These are phyloP conservation scores for Penicillium coffeae DNA, from an alignment of 495 filamentous ascomycete genomes.

Conservation along the genomic window DNA sequence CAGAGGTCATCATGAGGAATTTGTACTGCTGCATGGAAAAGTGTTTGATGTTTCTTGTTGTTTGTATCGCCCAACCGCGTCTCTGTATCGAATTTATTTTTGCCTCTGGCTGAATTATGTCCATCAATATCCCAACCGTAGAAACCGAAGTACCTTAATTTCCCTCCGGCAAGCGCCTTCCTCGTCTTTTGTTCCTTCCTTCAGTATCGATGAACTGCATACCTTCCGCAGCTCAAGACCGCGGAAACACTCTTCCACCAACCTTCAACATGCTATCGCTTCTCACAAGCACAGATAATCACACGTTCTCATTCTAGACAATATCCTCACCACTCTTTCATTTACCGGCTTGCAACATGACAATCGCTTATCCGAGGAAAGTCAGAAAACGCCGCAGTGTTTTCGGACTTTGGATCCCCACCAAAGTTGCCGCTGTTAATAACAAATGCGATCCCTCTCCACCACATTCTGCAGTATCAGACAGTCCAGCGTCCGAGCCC, in stretches of 20 bases:
- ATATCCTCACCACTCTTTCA: background rate
- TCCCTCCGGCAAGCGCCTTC: too few relatives aligned
- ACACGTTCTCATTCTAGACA: slow-evolving; percentile 2
- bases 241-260: too few relatives aligned
- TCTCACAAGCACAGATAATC: background rate
- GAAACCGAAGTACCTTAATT: too few relatives aligned
- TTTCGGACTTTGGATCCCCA: slow-evolving; percentile 20
- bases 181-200: too few relatives aligned
- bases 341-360: slow-evolving; percentile 14
- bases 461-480: slow-evolving; percentile 25
- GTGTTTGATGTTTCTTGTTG: slow-evolving; percentile 17
- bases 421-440: slow-evolving; percentile 10
- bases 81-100: slow-evolving; percentile 9
- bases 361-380: slow-evolving; percentile 9
- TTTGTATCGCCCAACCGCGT: too few relatives aligned
- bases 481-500: slow-evolving; percentile 21
- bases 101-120: background rate
- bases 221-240: too few relatives aligned
- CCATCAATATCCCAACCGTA: background rate
- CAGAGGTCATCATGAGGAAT: slow-evolving; percentile 40
- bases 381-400: slow-evolving; percentile 17
- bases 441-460: slow-evolving; percentile 11
- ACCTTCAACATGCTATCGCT: background rate
- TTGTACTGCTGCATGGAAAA: slow-evolving; percentile 28
- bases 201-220: too few relatives aligned